A percentile compares a stretch with the other conserved stretches of the same genome.
Conservation (phyloP, 139 green algal species). For the Chlamydomonas sphaeroides region DNA sequence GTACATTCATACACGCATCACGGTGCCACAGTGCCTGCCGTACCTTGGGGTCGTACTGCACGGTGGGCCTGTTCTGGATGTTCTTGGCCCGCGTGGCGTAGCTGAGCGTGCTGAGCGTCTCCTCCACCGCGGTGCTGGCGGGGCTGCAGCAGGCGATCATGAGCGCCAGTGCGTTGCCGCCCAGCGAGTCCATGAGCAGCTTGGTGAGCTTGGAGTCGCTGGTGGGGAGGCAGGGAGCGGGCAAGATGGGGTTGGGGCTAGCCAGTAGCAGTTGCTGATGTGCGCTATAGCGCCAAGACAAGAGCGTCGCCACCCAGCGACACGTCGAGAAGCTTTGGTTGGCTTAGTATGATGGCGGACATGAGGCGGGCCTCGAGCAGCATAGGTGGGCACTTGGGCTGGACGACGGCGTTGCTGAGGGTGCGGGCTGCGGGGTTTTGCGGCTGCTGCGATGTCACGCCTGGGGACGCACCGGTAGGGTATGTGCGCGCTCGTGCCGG, state of each 20-base stretch:
- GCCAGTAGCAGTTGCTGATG: no score
- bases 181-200: slow-evolving; percentile 89
- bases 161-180: slow-evolving; percentile 73
- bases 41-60: slow-evolving; percentile 74
- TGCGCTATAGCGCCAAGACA: no score
- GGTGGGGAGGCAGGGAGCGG: slow-evolving; percentile 34
- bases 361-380: no score
- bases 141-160: slow-evolving; percentile 93
- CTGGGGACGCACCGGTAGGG: slow-evolving; percentile 45
- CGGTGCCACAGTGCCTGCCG: no score
- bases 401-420: no score
- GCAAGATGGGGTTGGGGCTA: not conserved
- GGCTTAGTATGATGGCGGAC: no score
- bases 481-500: slow-evolving; percentile 54
- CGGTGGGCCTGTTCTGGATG: slow-evolving; percentile 77
- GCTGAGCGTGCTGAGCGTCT: slow-evolving; percentile 88
- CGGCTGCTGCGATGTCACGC: no score
- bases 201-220: slow-evolving; percentile 89
- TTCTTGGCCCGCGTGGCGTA: slow-evolving; percentile 92
- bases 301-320: no score
- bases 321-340: no score
- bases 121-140: slow-evolving; percentile 57
- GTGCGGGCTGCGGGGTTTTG: no score
- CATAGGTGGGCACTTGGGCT: no score
- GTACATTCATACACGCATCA: no score